Evolutionary conservation across 225 moss, liverwort and hornwort species (phyloP).

Genomic region (Straminergon stramineum): DNA sequence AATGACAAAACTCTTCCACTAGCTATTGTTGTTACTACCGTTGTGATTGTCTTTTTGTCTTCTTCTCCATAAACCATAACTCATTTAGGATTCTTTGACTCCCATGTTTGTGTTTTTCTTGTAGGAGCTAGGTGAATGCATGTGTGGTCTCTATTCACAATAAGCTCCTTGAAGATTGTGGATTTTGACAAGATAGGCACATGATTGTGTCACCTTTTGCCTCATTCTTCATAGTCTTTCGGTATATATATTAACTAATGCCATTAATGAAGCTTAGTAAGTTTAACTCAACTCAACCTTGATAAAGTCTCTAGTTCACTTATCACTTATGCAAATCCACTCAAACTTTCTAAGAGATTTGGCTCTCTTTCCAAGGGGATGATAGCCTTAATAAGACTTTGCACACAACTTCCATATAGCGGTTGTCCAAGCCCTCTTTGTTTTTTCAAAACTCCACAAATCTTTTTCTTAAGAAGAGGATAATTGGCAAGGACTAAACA

Average conservation of each 20-base stretch:
- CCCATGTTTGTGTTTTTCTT: background rate
- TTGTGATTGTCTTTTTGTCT: too few relatives aligned
- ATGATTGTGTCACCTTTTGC: background rate
- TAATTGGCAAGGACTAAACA: background rate
- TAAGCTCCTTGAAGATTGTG: too few relatives aligned
- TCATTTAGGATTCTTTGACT: background rate
- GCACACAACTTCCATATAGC: background rate
- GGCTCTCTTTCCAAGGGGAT: too few relatives aligned
- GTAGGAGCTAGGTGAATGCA: background rate
- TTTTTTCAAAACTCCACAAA: too few relatives aligned
- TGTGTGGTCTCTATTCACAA: background rate
- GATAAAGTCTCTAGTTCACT: background rate
- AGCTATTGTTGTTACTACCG: too few relatives aligned
- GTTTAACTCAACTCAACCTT: background rate
- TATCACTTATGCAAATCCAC: background rate
- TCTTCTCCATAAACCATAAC: too few relatives aligned
- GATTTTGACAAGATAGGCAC: background rate
- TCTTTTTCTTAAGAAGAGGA: too few relatives aligned
- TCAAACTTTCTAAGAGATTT: background rate
- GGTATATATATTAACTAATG: rapidly evolving
- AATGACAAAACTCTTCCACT: too few relatives aligned
- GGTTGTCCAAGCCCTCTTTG: background rate
- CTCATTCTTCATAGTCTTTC: background rate
- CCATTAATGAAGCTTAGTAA: background rate
- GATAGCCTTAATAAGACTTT: too few relatives aligned